These are phyloP conservation scores for Coprinopsis marcescibilis DNA, from an alignment of 768 basidiomycete genomes.

Conservation along the genomic window DNA sequence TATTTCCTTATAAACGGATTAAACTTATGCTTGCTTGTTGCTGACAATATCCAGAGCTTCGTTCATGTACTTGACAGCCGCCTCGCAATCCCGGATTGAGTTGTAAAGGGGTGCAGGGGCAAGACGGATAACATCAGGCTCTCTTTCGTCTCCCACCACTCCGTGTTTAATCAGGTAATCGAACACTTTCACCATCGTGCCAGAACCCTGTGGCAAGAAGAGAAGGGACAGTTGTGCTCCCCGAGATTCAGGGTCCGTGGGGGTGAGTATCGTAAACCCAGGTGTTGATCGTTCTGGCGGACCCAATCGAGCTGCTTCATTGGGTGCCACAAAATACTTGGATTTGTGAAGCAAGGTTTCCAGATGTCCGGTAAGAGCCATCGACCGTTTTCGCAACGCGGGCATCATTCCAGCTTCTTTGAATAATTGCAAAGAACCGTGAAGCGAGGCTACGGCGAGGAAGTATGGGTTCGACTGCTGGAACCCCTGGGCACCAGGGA, in stretches of 20 bases:
- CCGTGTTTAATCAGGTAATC: slow-evolving; percentile 57
- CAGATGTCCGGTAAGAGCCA: slow-evolving; percentile 65
- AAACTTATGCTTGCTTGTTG: background rate
- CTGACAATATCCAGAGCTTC: slow-evolving; percentile 37
- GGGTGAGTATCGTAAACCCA: slow-evolving; percentile 92
- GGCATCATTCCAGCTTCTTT: slow-evolving; percentile 71
- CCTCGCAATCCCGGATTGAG: slow-evolving; percentile 69
- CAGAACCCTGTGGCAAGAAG: slow-evolving; percentile 58
- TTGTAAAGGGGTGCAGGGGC: slow-evolving; percentile 88
- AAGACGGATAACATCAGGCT: slow-evolving; percentile 88
- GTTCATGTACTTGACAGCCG: slow-evolving; percentile 61
- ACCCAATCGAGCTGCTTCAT: slow-evolving; percentile 24
- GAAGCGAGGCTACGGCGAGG: slow-evolving; percentile 69
- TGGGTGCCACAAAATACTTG: slow-evolving; percentile 52
- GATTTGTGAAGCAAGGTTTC: slow-evolving; percentile 59
- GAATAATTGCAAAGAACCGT: slow-evolving; percentile 80
- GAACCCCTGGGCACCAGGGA: slow-evolving; percentile 88
- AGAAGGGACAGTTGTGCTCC: slow-evolving; percentile 88
- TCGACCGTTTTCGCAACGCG: slow-evolving; percentile 61
- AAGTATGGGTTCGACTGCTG: slow-evolving; percentile 95
- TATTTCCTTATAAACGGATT: background rate
- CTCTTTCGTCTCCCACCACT: slow-evolving; percentile 87
- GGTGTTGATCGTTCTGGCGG: slow-evolving; percentile 19
- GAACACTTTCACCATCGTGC: slow-evolving; percentile 68
- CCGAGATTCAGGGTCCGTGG: slow-evolving; percentile 54